Conservation (phyloP, 176 grass and related monocot genomes). For the Phyllostachys edulis region DNA sequence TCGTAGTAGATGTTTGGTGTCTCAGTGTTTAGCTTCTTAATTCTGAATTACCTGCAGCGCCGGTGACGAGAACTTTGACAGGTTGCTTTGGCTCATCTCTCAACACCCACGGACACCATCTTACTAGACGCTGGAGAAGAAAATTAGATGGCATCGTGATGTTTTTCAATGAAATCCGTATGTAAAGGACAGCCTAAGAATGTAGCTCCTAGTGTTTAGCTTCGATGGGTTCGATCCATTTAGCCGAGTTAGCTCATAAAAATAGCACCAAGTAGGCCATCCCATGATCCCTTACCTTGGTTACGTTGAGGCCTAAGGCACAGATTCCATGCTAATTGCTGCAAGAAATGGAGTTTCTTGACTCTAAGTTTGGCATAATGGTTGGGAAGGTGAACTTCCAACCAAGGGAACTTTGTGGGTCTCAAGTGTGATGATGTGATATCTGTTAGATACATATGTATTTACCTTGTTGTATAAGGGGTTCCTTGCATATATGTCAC, state of each 20-base stretch:
- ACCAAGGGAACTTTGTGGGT: neutral
- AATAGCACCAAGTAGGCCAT: constrained; percentile 21
- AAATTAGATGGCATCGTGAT: constrained; percentile 23
- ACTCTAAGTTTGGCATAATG: constrained; percentile 10
- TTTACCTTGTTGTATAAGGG: too few species aligned
- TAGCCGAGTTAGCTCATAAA: neutral
- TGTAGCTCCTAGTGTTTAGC: neutral
- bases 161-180: neutral
- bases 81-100: constrained; percentile 44
- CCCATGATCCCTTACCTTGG: constrained; percentile 25
- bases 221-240: neutral
- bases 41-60: constrained; percentile 55
- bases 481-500: too few species aligned
- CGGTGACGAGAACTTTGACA: constrained; percentile 64
- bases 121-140: constrained; percentile 39
- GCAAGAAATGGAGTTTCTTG: constrained; percentile 29
- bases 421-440: neutral
- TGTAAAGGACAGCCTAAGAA: neutral
- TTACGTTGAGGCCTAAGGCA: neutral
- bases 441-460: too few species aligned
- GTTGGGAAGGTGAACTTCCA: neutral
- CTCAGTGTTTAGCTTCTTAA: neutral
- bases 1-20: neutral
- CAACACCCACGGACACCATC: constrained; percentile 35
- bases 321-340: constrained; percentile 19